These are phyloP conservation scores for Trichoderma citrinoviride DNA, from an alignment of 2,329 filamentous ascomycete species.

Conservation along the genomic window DNA sequence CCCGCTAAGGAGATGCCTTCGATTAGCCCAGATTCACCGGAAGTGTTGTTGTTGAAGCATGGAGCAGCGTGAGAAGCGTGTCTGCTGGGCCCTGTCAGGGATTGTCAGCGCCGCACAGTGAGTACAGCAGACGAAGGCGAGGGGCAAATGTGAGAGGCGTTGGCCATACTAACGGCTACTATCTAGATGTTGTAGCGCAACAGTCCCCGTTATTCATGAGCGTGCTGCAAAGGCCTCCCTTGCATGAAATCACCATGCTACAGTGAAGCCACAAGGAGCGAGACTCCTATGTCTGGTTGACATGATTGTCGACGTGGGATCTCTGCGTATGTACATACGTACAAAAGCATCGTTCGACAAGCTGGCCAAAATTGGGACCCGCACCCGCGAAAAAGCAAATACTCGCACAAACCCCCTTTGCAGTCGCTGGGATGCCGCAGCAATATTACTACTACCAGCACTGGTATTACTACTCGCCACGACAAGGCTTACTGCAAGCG, in stretches of 20 bases:
- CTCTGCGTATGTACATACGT: background rate
- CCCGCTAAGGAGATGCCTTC: constrained; percentile 8
- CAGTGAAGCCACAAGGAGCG: background rate
- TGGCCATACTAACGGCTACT: background rate
- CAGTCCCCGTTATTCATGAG: background rate
- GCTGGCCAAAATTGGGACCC: constrained; percentile 18
- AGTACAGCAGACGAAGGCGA: background rate
- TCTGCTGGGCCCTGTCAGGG: background rate
- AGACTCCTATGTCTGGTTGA: too few species aligned
- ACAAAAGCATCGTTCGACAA: background rate
- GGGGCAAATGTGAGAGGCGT: background rate
- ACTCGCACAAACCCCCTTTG: constrained; percentile 6
- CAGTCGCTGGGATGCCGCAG: constrained; percentile 5
- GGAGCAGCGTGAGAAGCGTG: background rate
- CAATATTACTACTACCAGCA: background rate
- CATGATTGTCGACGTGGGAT: background rate
- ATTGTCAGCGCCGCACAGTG: background rate
- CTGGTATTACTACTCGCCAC: background rate
- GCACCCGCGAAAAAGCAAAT: constrained; percentile 8
- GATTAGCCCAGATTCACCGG: background rate
- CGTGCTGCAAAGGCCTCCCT: background rate
- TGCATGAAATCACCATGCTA: background rate
- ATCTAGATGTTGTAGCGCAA: background rate
- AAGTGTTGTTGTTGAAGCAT: background rate
- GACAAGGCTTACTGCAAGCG: constrained; percentile 10